Percentiles rank a stretch among this genome's conserved stretches.
Evolutionary conservation across 768 basidiomycete genomes (phyloP).

Genomic region (Podaxis sp.): DNA sequence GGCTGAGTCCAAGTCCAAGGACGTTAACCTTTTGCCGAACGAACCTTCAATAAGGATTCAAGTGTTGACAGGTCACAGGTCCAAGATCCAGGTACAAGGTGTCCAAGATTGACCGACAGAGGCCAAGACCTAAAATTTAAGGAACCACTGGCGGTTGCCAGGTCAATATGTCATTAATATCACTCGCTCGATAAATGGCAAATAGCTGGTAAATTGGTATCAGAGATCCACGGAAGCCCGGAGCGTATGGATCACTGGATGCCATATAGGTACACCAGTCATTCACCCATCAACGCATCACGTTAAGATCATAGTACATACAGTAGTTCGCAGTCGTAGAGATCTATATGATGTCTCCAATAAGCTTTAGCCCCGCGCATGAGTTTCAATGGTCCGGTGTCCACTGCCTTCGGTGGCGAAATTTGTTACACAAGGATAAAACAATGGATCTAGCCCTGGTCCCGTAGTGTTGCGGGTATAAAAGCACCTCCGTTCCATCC

Average conservation of each 20-base stretch:
- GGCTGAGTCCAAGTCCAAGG: too few relatives aligned
- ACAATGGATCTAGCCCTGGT: constrained; percentile 3
- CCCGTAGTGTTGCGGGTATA: not conserved
- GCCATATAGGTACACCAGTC: not conserved
- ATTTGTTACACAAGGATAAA: not conserved
- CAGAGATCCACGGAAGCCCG: constrained; percentile 8
- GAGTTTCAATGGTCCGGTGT: not conserved
- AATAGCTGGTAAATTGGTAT: not conserved
- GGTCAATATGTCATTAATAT: not conserved
- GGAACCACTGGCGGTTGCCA: not conserved
- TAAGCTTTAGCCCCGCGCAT: constrained; percentile 4
- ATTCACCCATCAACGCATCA: not conserved
- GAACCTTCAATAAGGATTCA: not conserved
- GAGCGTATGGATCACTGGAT: not conserved
- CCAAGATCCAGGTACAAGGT: not conserved
- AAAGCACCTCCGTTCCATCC: not conserved
- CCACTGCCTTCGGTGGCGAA: not conserved
- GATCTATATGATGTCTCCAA: constrained; percentile 11
- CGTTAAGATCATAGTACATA: not conserved
- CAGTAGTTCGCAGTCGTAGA: constrained; percentile 2
- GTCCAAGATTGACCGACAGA: not conserved
- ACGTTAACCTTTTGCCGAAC: too few relatives aligned
- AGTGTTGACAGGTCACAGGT: not conserved
- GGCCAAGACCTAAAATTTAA: not conserved
- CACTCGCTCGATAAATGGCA: not conserved